Evolutionary conservation across 2,329 filamentous ascomycete genomes (phyloP).

Genomic region (Arthroderma uncinatum): DNA sequence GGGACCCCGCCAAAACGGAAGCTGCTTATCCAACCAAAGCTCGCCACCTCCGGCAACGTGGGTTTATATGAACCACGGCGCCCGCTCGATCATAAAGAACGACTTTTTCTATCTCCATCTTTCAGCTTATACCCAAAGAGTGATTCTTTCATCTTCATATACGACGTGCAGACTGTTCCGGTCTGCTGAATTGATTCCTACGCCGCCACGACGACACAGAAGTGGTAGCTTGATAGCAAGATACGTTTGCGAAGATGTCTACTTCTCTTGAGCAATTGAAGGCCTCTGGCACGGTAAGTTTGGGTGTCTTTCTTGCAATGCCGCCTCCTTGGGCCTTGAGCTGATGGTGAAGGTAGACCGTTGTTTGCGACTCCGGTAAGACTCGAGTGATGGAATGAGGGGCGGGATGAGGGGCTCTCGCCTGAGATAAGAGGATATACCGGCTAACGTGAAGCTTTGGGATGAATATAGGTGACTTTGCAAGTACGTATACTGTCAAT

Average conservation of each 20-base stretch:
- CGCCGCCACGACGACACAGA: not conserved
- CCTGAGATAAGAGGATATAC: not conserved
- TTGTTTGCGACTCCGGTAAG: slow-evolving; percentile 94
- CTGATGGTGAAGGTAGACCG: slow-evolving; percentile 50
- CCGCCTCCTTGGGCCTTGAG: slow-evolving; percentile 1
- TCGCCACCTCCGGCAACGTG: not conserved
- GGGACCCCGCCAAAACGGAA: not conserved
- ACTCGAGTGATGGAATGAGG: slow-evolving; percentile 16
- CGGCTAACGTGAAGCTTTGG: not conserved
- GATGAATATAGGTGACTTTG: slow-evolving; percentile 55
- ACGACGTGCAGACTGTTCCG: not conserved
- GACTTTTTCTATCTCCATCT: not conserved
- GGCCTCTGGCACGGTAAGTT: slow-evolving; percentile 84
- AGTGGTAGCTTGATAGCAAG: not conserved
- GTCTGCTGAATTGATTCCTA: not conserved
- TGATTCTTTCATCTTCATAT: not conserved
- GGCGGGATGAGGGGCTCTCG: slow-evolving; percentile 12
- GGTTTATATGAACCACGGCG: slow-evolving; percentile 2
- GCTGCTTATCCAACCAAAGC: not conserved
- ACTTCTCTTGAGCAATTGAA: slow-evolving; percentile 94
- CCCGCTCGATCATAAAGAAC: not conserved
- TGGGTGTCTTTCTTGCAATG: slow-evolving; percentile 16
- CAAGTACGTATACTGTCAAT: slow-evolving; percentile 46
- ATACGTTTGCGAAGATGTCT: slow-evolving; percentile 50
- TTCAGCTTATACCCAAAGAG: not conserved